phyloP scores from a whole-genome alignment of 1,139 yeast genomes.

The Yamadazyma mexicana region DNA sequence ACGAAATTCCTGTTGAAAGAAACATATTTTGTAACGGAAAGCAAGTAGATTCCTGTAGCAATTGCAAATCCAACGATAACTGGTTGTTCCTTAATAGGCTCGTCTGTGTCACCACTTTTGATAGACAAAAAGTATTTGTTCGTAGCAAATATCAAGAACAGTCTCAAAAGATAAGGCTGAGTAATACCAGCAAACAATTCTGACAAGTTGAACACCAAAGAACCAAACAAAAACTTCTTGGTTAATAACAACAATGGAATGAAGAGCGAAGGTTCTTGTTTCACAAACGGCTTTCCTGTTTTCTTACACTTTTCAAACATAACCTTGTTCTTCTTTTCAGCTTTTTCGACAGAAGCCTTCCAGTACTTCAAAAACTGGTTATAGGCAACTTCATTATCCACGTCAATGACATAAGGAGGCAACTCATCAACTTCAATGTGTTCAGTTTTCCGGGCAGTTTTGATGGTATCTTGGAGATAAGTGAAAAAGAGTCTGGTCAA shows the following conservation, averaged over 20 bases:
- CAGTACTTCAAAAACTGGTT: constrained; percentile 21
- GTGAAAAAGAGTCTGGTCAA: constrained; percentile 23
- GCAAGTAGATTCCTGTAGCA: constrained; percentile 28
- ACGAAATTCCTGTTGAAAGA: constrained; percentile 27
- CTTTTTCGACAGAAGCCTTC: constrained; percentile 20
- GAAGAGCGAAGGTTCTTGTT: constrained; percentile 27
- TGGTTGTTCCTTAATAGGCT: constrained; percentile 20
- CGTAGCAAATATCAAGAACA: constrained; percentile 29
- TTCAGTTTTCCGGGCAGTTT: constrained; percentile 21
- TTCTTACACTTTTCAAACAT: constrained; percentile 8
- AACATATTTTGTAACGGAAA: constrained; percentile 25
- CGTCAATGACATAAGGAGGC: constrained; percentile 24
- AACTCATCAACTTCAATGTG: constrained; percentile 22
- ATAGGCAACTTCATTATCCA: constrained; percentile 23
- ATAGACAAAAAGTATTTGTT: constrained; percentile 11
- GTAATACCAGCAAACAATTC: constrained; percentile 23
- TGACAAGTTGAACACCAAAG: constrained; percentile 18
- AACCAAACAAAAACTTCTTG: constrained; percentile 9
- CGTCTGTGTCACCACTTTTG: background rate
- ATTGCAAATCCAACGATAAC: constrained; percentile 31
- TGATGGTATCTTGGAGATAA: constrained; percentile 25
- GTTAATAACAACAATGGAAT: constrained; percentile 7
- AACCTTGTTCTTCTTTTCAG: constrained; percentile 15
- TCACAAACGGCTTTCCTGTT: constrained; percentile 7
- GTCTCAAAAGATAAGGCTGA: constrained; percentile 34